A percentile compares a stretch with the other conserved stretches of the same genome.
Evolutionary conservation across 345 rosid genomes (phyloP).

Genomic region (Eucalyptus globulus): DNA sequence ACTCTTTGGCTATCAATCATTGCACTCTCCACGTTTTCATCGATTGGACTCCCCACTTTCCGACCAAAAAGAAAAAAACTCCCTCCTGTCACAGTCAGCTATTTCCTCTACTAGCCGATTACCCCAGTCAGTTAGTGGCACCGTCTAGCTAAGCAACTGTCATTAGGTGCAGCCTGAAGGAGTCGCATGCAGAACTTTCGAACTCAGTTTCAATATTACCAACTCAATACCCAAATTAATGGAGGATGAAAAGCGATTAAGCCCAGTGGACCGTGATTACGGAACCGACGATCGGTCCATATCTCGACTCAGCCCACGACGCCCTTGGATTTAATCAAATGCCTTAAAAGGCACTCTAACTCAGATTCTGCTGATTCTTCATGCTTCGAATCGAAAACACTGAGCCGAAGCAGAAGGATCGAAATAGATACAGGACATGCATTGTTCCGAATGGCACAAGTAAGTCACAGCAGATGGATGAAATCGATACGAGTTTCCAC

Average conservation of each 20-base stretch:
- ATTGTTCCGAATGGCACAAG: neutral
- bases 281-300: neutral
- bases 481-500: neutral
- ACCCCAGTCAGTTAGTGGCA: too few species aligned
- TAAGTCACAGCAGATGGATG: neutral
- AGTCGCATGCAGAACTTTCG: neutral
- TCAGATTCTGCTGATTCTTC: neutral
- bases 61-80: too few species aligned
- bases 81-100: too few species aligned
- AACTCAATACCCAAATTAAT: neutral
- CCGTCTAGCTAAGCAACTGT: neutral
- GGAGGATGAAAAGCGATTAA: neutral
- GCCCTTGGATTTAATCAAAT: neutral
- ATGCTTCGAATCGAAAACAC: neutral
- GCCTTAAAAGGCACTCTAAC: neutral
- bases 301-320: neutral
- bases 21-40: neutral
- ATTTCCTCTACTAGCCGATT: too few species aligned
- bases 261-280: neutral
- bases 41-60: neutral
- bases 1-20: neutral
- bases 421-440: neutral
- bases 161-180: neutral
- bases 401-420: neutral
- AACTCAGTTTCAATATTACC: neutral